Percentiles rank a stretch among this genome's conserved stretches.
phyloP scores from a whole-genome alignment of 116 monocot species.

The Papilionanthe hybrid region DNA sequence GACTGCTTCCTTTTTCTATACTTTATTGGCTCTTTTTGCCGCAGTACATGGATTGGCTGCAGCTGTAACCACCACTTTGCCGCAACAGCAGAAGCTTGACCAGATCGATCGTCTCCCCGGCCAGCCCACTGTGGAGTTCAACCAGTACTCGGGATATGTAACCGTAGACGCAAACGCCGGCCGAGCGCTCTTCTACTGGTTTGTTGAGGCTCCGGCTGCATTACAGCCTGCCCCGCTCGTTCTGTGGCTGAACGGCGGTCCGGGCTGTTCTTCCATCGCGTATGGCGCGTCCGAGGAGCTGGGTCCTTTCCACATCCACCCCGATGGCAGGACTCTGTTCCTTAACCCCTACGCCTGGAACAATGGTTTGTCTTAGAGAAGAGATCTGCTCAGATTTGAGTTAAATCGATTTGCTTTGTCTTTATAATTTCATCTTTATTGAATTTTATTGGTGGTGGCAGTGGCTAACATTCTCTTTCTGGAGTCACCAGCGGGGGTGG shows the following conservation, averaged over 20 bases:
- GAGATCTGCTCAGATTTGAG: not conserved
- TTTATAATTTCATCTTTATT: not conserved
- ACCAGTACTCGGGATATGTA: conserved; percentile 67
- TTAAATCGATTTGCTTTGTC: not conserved
- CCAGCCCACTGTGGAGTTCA: conserved; percentile 44
- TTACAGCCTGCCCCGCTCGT: conserved; percentile 36
- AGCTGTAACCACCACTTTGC: not conserved
- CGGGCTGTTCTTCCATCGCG: conserved; percentile 59
- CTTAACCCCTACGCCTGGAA: conserved; percentile 74
- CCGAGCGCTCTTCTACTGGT: conserved; percentile 60
- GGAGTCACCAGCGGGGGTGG: conserved; percentile 56
- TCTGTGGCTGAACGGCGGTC: conserved; percentile 75
- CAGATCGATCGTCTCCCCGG: conserved; percentile 48
- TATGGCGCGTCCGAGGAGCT: conserved; percentile 63
- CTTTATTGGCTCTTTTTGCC: not conserved
- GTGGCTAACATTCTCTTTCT: conserved; percentile 80
- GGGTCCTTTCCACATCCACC: conserved; percentile 49
- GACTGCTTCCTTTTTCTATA: not conserved
- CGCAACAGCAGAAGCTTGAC: conserved; percentile 26
- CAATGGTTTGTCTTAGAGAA: conserved; percentile 25
- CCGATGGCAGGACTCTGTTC: conserved; percentile 57
- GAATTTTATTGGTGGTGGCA: conserved; percentile 4
- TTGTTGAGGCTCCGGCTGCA: conserved; percentile 29
- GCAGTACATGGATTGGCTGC: not conserved
- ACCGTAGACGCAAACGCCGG: conserved; percentile 41